Percentiles rank a stretch among this genome's conserved stretches.
These are phyloP conservation scores for Moricandia arvensis DNA, from an alignment of 345 rosid species.

Conservation along the genomic window DNA sequence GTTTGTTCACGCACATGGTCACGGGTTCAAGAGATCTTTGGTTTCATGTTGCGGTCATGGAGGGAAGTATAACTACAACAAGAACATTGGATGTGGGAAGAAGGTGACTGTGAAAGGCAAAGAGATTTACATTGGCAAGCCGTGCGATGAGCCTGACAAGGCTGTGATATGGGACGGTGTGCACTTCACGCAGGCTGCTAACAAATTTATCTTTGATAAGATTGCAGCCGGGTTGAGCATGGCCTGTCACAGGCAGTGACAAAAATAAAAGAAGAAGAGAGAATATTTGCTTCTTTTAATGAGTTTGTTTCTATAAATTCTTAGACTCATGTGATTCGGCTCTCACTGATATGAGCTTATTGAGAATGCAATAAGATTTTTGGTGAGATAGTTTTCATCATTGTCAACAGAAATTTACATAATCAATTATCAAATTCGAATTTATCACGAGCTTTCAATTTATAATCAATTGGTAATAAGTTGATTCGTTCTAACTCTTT, in stretches of 20 bases:
- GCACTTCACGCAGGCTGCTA: conserved; percentile 42
- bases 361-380: not conserved
- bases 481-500: too few species aligned
- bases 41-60: conserved; percentile 80
- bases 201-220: conserved; percentile 34
- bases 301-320: conserved; percentile 4
- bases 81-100: conserved; percentile 52
- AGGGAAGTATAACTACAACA: conserved; percentile 69
- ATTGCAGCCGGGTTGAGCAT: conserved; percentile 13
- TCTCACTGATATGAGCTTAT: not conserved
- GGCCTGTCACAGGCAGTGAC: conserved; percentile 32
- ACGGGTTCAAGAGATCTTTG: conserved; percentile 59
- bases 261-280: not conserved
- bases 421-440: too few species aligned
- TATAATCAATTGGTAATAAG: too few species aligned
- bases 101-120: conserved; percentile 44
- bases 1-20: conserved; percentile 42
- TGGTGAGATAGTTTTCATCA: conserved; percentile 17
- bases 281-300: not conserved
- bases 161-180: conserved; percentile 41
- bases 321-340: not conserved
- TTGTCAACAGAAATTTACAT: conserved; percentile 13
- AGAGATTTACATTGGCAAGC: conserved; percentile 49
- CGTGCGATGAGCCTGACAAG: conserved; percentile 41
- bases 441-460: too few species aligned